Evolutionary conservation across 2,329 filamentous ascomycete genomes (phyloP), one percentile per base, ranked within the genome.

Genomic region (Thelonectria rubi): DNA sequence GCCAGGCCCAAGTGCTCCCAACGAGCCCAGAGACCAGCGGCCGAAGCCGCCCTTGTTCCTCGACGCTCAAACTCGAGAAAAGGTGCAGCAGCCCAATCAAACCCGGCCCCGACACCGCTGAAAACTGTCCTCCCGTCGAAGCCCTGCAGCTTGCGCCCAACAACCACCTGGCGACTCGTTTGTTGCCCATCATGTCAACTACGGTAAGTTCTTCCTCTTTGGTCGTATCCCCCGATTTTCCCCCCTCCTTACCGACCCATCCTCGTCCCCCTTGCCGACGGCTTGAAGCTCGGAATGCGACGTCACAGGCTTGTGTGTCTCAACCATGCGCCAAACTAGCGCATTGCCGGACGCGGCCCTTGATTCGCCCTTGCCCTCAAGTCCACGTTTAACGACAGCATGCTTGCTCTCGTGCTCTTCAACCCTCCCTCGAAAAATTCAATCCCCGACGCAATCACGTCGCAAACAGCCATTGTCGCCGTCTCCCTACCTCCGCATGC

Each of bases 291-390:
- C 40, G 65, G 66, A 66, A 68, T 70, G 66, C 74, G 73, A 74
- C 73, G 73, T 76, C 73, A 76, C 72, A 72, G 63, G 72, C 71
- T 76, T 67, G 71, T 72, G 74, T 77, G 76, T 76, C 73, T 75
- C 73, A 73, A 69, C 72, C 70, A 69, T 73, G 73, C 75, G 68
- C 70, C 71, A 73, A 65, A 62, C 72, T 73, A 74, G 71, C 67
- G 69, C 72, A 67, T 60, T 50, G 65, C 64, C 65, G 48, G 64
- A 63, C 66, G 63, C 59, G 64, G 61, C 61, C 69, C 12, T 65
- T 71, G 66, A 72, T 69, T 71, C 68, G 73, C 69, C 69, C 64
- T 24, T 65, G 65, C 65, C 66, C 64, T 72, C 65, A 61, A 63
- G 60, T 60, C 65, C 62, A 65, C 49, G 64, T 66, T 24, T 66